Conservation (phyloP, 805 yeast genomes). For the Candida sithepensis region DNA sequence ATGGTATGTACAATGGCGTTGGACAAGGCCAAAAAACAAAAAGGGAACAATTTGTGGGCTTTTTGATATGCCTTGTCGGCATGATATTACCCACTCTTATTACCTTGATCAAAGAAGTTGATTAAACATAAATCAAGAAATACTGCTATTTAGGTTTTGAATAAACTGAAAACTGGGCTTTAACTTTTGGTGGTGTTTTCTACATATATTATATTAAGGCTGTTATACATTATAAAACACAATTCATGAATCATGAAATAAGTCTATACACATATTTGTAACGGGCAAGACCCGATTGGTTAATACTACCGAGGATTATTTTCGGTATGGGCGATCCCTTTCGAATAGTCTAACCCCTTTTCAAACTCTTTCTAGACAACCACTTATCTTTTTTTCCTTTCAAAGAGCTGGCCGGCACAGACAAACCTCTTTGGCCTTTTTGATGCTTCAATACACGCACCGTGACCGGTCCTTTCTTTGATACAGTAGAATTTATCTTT, state of each 20-base stretch:
- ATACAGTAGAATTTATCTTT: constrained; percentile 25
- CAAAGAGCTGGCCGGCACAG: constrained; percentile 23
- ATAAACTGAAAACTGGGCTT: too few relatives aligned
- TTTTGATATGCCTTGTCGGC: constrained; percentile 23
- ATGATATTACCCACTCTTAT: constrained; percentile 28
- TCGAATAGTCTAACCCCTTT: constrained; percentile 12
- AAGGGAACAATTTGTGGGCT: constrained; percentile 9
- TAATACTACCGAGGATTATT: too few relatives aligned
- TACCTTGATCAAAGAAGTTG: constrained; percentile 23
- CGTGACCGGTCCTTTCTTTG: constrained; percentile 39
- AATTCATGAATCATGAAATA: background rate
- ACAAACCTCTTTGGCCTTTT: constrained; percentile 10
- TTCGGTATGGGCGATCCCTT: too few relatives aligned
- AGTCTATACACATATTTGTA: background rate
- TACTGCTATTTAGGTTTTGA: too few relatives aligned
- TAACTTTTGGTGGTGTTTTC: too few relatives aligned
- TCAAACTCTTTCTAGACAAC: constrained; percentile 25
- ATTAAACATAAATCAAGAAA: too few relatives aligned
- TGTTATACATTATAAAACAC: background rate
- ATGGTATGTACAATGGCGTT: constrained; percentile 32
- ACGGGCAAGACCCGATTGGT: too few relatives aligned
- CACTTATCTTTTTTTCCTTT: constrained; percentile 24
- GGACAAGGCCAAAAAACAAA: background rate
- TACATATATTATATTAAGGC: background rate
- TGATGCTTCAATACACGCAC: constrained; percentile 31